These are phyloP conservation scores for Aspergillus brunneoviolaceus DNA, from an alignment of 2,329 filamentous ascomycete species.

Conservation along the genomic window DNA sequence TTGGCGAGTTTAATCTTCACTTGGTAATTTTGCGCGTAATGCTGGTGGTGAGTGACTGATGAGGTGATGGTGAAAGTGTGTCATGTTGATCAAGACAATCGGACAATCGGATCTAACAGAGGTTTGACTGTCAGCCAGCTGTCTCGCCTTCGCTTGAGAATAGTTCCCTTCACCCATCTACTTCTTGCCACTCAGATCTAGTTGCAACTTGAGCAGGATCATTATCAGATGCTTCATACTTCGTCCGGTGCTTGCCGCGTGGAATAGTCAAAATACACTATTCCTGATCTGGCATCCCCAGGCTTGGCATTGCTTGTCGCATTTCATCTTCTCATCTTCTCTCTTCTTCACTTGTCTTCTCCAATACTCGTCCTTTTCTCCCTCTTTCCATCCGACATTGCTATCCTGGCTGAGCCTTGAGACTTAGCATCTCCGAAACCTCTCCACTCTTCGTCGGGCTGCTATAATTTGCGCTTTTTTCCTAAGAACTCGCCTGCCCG, in stretches of 20 bases:
- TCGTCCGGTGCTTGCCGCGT: not conserved
- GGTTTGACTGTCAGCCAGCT: not conserved
- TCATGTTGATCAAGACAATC: not conserved
- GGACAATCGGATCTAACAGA: not conserved
- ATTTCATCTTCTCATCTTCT: conserved; percentile 4
- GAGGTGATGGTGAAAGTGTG: not conserved
- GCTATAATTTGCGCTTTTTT: not conserved
- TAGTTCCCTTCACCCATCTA: too few relatives aligned
- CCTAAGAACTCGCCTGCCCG: not conserved
- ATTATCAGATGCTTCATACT: not conserved
- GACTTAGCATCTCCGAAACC: not conserved
- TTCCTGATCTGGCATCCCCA: conserved; percentile 19
- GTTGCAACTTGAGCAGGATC: too few relatives aligned
- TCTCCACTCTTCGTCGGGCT: not conserved
- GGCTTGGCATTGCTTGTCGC: conserved; percentile 22
- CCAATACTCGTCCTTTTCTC: not conserved
- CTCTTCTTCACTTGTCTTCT: not conserved
- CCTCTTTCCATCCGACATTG: not conserved
- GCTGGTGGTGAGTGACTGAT: not conserved
- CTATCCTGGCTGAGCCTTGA: not conserved
- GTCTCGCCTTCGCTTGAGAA: too few relatives aligned
- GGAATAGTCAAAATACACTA: conserved; percentile 1
- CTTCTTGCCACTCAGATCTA: not conserved
- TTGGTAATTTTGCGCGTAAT: not conserved
- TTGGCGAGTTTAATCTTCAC: too few relatives aligned